A percentile compares a stretch with the other conserved stretches of the same genome.
Evolutionary conservation across 768 basidiomycete species (phyloP).

Genomic region (Imleria badia): DNA sequence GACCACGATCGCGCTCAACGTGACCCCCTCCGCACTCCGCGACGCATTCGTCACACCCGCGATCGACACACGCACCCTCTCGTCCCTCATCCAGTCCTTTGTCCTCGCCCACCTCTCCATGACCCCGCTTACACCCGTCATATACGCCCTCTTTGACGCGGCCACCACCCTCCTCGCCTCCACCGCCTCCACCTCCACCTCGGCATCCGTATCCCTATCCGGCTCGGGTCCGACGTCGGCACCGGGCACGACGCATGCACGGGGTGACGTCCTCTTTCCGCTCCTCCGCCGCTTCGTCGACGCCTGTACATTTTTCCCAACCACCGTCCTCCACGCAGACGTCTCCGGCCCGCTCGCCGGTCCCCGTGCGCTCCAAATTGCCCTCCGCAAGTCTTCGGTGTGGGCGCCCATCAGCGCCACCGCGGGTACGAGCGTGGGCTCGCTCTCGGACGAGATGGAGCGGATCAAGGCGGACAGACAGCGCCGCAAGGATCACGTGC

Average conservation of each 20-base stretch:
- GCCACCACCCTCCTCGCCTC: conserved; percentile 27
- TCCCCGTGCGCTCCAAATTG: conserved; percentile 56
- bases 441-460: conserved; percentile 60
- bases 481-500: conserved; percentile 60
- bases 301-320: conserved; percentile 51
- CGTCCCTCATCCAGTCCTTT: conserved; percentile 54
- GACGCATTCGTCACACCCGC: conserved; percentile 36
- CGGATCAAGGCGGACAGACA: conserved; percentile 60
- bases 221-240: conserved; percentile 35
- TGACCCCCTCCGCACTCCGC: conserved; percentile 29
- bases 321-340: conserved; percentile 51
- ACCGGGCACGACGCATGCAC: neutral
- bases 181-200: conserved; percentile 22
- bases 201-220: conserved; percentile 35
- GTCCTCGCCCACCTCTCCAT: conserved; percentile 48
- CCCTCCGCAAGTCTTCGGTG: conserved; percentile 54
- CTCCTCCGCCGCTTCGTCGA: conserved; percentile 51
- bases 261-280: conserved; percentile 9
- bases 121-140: conserved; percentile 48
- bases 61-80: conserved; percentile 47
- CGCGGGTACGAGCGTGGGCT: conserved; percentile 12
- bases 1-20: conserved; percentile 26
- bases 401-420: conserved; percentile 41
- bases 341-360: conserved; percentile 56
- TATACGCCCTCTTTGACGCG: conserved; percentile 57